phyloP scores from a whole-genome alignment of 2,329 filamentous ascomycete species.

The Parastagonospora avenae region DNA sequence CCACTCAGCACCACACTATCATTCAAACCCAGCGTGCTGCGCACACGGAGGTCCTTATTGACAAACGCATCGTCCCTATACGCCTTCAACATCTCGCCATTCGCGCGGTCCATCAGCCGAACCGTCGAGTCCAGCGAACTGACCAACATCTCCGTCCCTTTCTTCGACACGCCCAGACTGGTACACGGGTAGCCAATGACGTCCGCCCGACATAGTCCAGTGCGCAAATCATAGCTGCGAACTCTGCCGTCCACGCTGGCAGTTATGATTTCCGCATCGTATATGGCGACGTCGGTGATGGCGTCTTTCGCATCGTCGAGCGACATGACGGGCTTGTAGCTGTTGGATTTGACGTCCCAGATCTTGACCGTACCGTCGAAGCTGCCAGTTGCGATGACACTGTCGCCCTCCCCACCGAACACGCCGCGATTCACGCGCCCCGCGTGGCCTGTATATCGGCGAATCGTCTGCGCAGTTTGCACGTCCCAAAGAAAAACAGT shows the following conservation, averaged over 20 bases:
- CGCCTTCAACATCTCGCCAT: constrained; percentile 73
- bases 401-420: constrained; percentile 78
- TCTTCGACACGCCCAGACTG: constrained; percentile 71
- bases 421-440: constrained; percentile 77
- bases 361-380: constrained; percentile 77
- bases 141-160: constrained; percentile 76
- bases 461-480: constrained; percentile 73
- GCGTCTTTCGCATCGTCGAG: constrained; percentile 75
- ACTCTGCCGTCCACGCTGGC: constrained; percentile 87
- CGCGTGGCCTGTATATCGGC: constrained; percentile 75
- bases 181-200: constrained; percentile 66
- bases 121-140: constrained; percentile 77
- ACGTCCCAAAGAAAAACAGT: constrained; percentile 96
- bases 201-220: constrained; percentile 63
- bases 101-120: constrained; percentile 78
- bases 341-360: constrained; percentile 56
- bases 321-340: constrained; percentile 71
- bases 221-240: constrained; percentile 80
- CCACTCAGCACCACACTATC: constrained; percentile 82
- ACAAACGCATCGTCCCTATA: constrained; percentile 64
- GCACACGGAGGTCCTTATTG: constrained; percentile 75
- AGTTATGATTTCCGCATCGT: constrained; percentile 63
- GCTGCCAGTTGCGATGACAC: constrained; percentile 72
- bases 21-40: constrained; percentile 73
- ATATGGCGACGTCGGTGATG: constrained; percentile 55